phyloP scores from a whole-genome alignment of 2,329 filamentous ascomycete genomes.

The Calonectria crousiana region DNA sequence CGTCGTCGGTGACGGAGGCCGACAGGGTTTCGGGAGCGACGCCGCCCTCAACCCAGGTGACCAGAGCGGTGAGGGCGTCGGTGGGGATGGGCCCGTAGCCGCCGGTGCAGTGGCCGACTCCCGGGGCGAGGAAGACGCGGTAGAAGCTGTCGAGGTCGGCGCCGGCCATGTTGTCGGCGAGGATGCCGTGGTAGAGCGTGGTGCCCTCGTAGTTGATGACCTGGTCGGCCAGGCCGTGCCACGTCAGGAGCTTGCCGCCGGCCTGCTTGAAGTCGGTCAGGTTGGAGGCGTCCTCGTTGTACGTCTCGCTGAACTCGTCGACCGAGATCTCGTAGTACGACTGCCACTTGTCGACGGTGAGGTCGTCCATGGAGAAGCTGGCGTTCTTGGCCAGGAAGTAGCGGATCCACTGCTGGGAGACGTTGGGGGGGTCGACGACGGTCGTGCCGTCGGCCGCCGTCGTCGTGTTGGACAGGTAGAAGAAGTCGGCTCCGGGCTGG shows the following conservation, averaged over 20 bases:
- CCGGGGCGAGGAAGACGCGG: conserved; percentile 7
- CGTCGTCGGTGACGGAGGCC: background rate
- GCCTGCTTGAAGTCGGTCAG: background rate
- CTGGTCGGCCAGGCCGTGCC: conserved; percentile 7
- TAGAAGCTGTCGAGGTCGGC: background rate
- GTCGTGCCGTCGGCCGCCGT: background rate
- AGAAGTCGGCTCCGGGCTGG: background rate
- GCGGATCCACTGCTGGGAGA: background rate
- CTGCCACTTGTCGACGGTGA: background rate
- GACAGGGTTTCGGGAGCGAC: background rate
- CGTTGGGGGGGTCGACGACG: background rate
- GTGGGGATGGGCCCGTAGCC: conserved; percentile 4
- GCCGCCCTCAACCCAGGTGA: conserved; percentile 6
- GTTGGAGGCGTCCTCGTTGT: conserved; percentile 8
- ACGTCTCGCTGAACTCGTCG: background rate
- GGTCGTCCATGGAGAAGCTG: background rate
- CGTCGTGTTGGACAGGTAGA: conserved; percentile 8
- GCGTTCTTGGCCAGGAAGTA: conserved; percentile 6
- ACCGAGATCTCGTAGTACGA: background rate
- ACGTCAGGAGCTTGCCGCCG: conserved; percentile 7
- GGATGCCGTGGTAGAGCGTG: background rate
- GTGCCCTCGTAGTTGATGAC: background rate
- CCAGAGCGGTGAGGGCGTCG: background rate
- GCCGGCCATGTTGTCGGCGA: background rate
- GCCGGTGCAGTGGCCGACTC: background rate